phyloP scores from a whole-genome alignment of 805 yeast genomes.

The Lipomyces sp. region DNA sequence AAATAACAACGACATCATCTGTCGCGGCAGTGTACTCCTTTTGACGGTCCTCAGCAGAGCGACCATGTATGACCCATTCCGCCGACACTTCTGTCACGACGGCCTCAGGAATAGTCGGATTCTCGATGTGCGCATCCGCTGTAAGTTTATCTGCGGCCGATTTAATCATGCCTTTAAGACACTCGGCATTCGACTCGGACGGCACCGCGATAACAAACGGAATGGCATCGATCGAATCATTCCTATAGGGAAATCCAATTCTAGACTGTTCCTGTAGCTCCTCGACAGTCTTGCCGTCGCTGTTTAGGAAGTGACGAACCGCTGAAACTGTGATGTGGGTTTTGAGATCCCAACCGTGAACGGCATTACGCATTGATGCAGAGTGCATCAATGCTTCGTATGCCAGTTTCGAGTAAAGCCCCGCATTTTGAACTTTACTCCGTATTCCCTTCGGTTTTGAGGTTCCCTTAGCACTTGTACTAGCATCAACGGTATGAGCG shows the following conservation, averaged over 20 bases:
- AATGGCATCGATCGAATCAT: conserved; percentile 2
- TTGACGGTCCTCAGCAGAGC: neutral
- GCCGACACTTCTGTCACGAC: conserved; percentile 11
- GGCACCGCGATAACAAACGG: conserved; percentile 12
- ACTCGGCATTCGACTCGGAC: conserved; percentile 5
- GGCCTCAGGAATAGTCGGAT: conserved; percentile 20
- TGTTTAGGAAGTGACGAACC: conserved; percentile 7
- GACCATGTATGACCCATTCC: conserved; percentile 19
- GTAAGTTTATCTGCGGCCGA: conserved; percentile 16
- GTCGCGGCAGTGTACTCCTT: neutral
- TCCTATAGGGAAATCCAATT: conserved; percentile 5
- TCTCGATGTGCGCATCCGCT: conserved; percentile 6
- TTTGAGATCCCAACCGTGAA: conserved; percentile 24
- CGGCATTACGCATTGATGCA: conserved; percentile 16
- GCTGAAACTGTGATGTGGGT: conserved; percentile 23
- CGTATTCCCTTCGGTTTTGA: too few relatives aligned
- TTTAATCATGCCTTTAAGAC: conserved; percentile 1
- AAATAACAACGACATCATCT: conserved; percentile 22
- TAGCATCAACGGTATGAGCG: too few relatives aligned
- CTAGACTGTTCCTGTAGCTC: conserved; percentile 9
- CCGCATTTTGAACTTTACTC: too few relatives aligned
- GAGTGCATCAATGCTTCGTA: conserved; percentile 25
- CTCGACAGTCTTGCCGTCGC: conserved; percentile 15
- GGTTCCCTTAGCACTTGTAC: too few relatives aligned
- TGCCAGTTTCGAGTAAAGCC: conserved; percentile 1